Conservation (phyloP, 495 filamentous ascomycete species). For the Aspergillus asperescens region DNA sequence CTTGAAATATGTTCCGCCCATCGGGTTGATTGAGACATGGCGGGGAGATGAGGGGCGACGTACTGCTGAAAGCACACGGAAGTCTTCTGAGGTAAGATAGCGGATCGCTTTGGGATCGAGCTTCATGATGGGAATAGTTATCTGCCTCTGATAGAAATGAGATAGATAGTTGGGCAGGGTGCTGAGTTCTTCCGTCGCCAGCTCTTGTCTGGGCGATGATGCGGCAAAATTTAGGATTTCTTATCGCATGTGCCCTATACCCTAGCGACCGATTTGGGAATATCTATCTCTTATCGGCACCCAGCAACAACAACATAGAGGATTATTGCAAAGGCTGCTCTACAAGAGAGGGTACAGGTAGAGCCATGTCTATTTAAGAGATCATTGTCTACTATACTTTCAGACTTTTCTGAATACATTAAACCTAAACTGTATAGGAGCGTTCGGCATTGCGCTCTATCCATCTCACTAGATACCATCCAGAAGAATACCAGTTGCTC, state of each 20-base stretch:
- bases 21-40: no score
- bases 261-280: conserved; percentile 37
- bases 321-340: background rate
- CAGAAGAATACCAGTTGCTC: conserved; percentile 23
- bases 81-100: conserved; percentile 88
- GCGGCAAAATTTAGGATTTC: conserved; percentile 28
- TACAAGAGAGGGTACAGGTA: background rate
- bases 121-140: no score
- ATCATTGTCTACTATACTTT: conserved; percentile 19
- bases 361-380: background rate
- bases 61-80: conserved; percentile 90
- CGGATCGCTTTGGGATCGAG: conserved; percentile 88
- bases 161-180: background rate
- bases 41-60: conserved; percentile 33
- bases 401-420: conserved; percentile 40
- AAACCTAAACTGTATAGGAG: conserved; percentile 29
- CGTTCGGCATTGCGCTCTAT: conserved; percentile 19
- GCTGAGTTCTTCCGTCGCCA: background rate
- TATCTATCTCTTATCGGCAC: background rate
- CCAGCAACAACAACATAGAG: background rate
- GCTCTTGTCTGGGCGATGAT: background rate
- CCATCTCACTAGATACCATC: conserved; percentile 17
- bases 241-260: conserved; percentile 38
- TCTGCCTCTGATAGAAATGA: background rate
- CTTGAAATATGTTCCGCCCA: conserved; percentile 8